Evolutionary conservation across 225 moss, liverwort and hornwort species (phyloP).

Genomic region (Polytrichum commune): DNA sequence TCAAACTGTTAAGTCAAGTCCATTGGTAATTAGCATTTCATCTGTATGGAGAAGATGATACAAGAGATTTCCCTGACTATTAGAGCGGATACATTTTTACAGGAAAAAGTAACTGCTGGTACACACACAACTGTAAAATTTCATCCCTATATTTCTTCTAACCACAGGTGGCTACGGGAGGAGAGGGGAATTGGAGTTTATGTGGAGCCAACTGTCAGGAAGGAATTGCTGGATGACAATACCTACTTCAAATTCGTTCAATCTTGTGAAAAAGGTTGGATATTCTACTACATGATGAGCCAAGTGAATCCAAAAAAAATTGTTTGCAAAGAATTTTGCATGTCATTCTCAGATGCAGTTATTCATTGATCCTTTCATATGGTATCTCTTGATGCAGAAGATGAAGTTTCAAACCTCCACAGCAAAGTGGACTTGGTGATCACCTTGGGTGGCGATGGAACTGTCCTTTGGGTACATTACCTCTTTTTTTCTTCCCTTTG

Average conservation of each 20-base stretch:
- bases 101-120: no score
- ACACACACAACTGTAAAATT: background rate
- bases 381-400: constrained; percentile 38
- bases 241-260: constrained; percentile 59
- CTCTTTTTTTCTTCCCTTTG: background rate
- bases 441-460: constrained; percentile 93
- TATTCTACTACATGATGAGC: no score
- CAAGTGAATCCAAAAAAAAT: no score
- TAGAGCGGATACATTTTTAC: no score
- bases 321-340: no score
- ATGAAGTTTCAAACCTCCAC: constrained; percentile 56
- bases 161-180: constrained; percentile 80
- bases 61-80: no score
- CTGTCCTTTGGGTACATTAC: constrained; percentile 77
- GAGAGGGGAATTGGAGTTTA: constrained; percentile 64
- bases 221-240: constrained; percentile 61
- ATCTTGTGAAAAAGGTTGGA: constrained; percentile 59
- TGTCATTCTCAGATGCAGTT: no score
- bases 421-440: constrained; percentile 82
- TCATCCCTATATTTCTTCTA: background rate
- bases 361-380: background rate
- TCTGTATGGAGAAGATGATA: no score
- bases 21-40: no score
- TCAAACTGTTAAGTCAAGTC: no score
- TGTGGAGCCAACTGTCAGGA: constrained; percentile 58